Evolutionary conservation across 2,329 filamentous ascomycete species (phyloP).

Genomic region (Mycocentrospora acerina): DNA sequence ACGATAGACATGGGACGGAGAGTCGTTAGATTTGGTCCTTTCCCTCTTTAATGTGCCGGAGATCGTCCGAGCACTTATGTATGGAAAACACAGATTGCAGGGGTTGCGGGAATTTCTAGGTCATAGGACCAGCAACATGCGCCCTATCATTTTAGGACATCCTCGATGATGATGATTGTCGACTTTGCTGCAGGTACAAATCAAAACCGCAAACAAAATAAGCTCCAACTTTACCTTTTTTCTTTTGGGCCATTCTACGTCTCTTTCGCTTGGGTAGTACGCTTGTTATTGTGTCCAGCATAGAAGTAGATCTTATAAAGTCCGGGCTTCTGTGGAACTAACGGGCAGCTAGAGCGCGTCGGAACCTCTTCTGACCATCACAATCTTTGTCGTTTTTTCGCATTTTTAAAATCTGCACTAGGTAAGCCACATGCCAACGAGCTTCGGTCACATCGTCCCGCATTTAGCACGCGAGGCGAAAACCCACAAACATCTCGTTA

Average conservation of each 20-base stretch:
- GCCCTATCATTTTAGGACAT: conserved; percentile 1
- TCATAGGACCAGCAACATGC: conserved; percentile 1
- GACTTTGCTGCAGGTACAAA: too few species aligned
- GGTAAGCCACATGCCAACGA: conserved; percentile 4
- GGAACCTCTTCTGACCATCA: too few species aligned
- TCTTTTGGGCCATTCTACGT: too few species aligned
- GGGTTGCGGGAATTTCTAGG: conserved; percentile 2
- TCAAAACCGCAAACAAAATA: too few species aligned
- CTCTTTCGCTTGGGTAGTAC: too few species aligned
- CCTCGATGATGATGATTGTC: background rate
- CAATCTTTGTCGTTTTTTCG: conserved; percentile 12
- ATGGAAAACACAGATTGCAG: conserved; percentile 6
- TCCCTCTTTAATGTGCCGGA: conserved; percentile 1
- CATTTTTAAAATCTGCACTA: conserved; percentile 8
- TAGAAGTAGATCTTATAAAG: too few species aligned
- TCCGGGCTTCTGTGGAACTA: too few species aligned
- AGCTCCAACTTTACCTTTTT: too few species aligned
- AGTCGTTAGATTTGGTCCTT: conserved; percentile 1
- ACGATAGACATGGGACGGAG: too few species aligned
- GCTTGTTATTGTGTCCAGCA: too few species aligned
- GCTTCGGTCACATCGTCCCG: background rate
- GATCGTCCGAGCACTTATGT: conserved; percentile 3
- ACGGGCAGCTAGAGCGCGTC: too few species aligned
- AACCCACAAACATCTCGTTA: conserved; percentile 1
- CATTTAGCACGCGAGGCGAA: conserved; percentile 1